These are phyloP conservation scores for Lactuca saligna DNA, from an alignment of 129 eudicot species.

Conservation along the genomic window DNA sequence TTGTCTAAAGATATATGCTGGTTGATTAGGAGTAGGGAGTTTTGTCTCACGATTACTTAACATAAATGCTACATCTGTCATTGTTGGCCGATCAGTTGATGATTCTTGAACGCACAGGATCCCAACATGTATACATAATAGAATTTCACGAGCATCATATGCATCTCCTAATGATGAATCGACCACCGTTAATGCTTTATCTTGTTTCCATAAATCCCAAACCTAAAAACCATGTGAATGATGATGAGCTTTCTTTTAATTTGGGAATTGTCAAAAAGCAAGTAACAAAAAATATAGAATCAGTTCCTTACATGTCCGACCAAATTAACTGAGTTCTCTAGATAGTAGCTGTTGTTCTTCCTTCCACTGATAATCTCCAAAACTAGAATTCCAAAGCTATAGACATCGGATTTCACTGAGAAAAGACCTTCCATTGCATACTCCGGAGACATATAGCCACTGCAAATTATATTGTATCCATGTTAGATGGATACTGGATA, in stretches of 20 bases:
- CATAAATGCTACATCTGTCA: constrained; percentile 50
- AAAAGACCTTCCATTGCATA: constrained; percentile 65
- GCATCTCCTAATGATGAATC: constrained; percentile 43
- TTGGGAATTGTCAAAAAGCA: neutral
- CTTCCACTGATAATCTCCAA: constrained; percentile 63
- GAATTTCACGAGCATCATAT: constrained; percentile 33
- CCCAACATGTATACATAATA: constrained; percentile 54
- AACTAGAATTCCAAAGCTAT: constrained; percentile 56
- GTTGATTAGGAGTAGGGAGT: constrained; percentile 47
- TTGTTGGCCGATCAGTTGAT: constrained; percentile 54
- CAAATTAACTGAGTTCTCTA: constrained; percentile 39
- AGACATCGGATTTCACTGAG: constrained; percentile 59
- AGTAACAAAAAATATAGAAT: neutral
- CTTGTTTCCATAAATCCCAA: constrained; percentile 62
- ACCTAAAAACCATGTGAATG: constrained; percentile 32
- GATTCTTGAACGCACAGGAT: constrained; percentile 64
- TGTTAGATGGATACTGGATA: constrained; percentile 5
- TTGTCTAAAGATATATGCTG: constrained; percentile 46
- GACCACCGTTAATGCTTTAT: constrained; percentile 29
- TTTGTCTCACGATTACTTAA: constrained; percentile 39
- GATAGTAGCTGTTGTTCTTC: constrained; percentile 42
- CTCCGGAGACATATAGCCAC: constrained; percentile 84
- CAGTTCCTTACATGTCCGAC: constrained; percentile 56
- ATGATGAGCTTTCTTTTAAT: neutral
- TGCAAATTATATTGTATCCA: constrained; percentile 25